Evolutionary conservation across 2,329 filamentous ascomycete species (phyloP).

Genomic region (Lecanicillium sp.): DNA sequence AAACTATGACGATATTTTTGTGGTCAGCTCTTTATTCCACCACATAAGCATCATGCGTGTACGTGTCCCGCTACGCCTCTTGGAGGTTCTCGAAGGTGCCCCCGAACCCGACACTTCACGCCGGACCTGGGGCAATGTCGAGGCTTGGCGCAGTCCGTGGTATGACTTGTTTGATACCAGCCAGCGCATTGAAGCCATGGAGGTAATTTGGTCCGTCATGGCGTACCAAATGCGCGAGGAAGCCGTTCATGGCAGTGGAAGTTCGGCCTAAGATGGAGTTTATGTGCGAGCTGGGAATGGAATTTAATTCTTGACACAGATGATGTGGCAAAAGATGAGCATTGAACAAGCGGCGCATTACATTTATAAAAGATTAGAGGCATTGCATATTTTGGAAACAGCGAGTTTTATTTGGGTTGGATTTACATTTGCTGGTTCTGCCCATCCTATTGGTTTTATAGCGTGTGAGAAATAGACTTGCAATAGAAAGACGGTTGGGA

Average conservation of each 20-base stretch:
- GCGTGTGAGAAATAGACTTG: too few relatives aligned
- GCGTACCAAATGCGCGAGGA: conserved; percentile 42
- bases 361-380: too few relatives aligned
- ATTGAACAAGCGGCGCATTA: too few relatives aligned
- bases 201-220: conserved; percentile 51
- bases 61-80: conserved; percentile 45
- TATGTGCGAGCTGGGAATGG: too few relatives aligned
- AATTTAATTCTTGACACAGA: too few relatives aligned
- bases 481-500: too few relatives aligned
- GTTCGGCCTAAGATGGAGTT: too few relatives aligned
- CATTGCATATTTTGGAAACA: too few relatives aligned
- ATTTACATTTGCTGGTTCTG: too few relatives aligned
- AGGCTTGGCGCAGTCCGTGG: conserved; percentile 52
- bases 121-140: conserved; percentile 42
- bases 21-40: conserved; percentile 51
- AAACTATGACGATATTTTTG: conserved; percentile 51
- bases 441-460: too few relatives aligned
- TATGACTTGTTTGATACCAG: conserved; percentile 49
- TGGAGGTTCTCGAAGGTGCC: conserved; percentile 44
- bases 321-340: too few relatives aligned
- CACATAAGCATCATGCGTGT: conserved; percentile 51
- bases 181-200: conserved; percentile 49
- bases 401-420: too few relatives aligned
- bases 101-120: conserved; percentile 22
- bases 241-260: background rate